Evolutionary conservation across 192 early-diverging fungal genomes (phyloP).

Genomic region (Entomortierella beljakovae): DNA sequence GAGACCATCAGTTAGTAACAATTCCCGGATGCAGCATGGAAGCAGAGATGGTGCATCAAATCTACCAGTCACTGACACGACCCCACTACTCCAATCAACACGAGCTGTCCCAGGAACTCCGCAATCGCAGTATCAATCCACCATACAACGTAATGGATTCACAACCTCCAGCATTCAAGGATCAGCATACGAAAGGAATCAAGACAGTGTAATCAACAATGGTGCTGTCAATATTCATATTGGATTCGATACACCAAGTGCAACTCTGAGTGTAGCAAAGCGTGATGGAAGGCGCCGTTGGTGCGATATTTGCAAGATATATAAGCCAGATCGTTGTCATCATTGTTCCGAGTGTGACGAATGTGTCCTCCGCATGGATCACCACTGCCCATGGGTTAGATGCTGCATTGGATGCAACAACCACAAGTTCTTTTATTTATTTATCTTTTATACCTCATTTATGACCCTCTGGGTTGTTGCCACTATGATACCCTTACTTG

Average conservation of each 20-base stretch:
- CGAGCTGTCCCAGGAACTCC: neutral
- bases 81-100: conserved; percentile 10
- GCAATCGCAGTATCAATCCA: neutral
- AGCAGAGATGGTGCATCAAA: neutral
- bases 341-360: conserved; percentile 63
- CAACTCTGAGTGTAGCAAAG: conserved; percentile 38
- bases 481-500: conserved; percentile 52
- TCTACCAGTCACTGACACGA: conserved; percentile 5
- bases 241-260: conserved; percentile 5
- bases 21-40: neutral
- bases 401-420: conserved; percentile 63
- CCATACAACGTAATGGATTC: neutral
- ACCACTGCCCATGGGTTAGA: conserved; percentile 60
- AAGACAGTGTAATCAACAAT: too few relatives aligned
- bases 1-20: neutral
- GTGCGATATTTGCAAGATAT: conserved; percentile 55
- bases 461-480: conserved; percentile 48
- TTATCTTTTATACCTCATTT: conserved; percentile 57
- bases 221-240: neutral
- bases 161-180: neutral
- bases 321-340: conserved; percentile 66
- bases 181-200: neutral
- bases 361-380: conserved; percentile 69
- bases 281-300: conserved; percentile 30
- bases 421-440: conserved; percentile 63